Base-by-base conservation (phyloP, 2,329 filamentous ascomycete genomes). In the Fusarium graminum region DNA sequence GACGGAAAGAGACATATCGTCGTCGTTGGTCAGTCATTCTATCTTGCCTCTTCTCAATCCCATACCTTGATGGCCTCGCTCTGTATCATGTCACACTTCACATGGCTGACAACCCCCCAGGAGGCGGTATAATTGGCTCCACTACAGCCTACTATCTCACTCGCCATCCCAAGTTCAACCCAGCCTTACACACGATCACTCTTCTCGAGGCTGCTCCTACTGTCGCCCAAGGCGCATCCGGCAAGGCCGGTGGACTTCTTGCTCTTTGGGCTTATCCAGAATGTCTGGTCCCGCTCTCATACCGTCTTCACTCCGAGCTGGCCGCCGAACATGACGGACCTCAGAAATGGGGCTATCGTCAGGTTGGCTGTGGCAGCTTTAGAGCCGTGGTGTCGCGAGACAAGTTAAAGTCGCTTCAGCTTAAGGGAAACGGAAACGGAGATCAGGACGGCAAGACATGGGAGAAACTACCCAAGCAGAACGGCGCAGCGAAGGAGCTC, bases 111-210 rank as follows among this genome's bases (percentile, higher is more conserved):
- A 50, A 43, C 22, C 38, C 25, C 54, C 4, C 62, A 93, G 93
- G 94, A 70, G 94, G 93, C 70, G 94, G 94, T 71, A 93, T 98
- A 66, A 97, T 98, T 72, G 95, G 95, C 74, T 91, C 89, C 76
- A 95, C 92, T 47, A 93, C 92, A 7, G 94, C 94, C 58, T 98
- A 98, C 79, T 98, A 90, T 75, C 83, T 98, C 41, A 95, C 93
- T 3, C 89, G 92, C 66, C 94, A 98, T 76, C 89, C 92, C 28
- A 88, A 86, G 29, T 98, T 92, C 80, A 85, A 95, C 76, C 88
- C 89, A 40, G 79, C 85, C 22, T 86, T 87, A 52, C 92, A 97
- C 76, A 89, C 84, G 52, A 90, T 98, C 72, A 97, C 92, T 2
- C 83, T 99, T 29, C 84, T 98, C 53, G 95, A 99, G 82, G 93